A percentile compares a stretch with the other conserved stretches of the same genome.
phyloP scores from a whole-genome alignment of 371 early-diverging fungal species.

The Lichtheimia corymbifera region DNA sequence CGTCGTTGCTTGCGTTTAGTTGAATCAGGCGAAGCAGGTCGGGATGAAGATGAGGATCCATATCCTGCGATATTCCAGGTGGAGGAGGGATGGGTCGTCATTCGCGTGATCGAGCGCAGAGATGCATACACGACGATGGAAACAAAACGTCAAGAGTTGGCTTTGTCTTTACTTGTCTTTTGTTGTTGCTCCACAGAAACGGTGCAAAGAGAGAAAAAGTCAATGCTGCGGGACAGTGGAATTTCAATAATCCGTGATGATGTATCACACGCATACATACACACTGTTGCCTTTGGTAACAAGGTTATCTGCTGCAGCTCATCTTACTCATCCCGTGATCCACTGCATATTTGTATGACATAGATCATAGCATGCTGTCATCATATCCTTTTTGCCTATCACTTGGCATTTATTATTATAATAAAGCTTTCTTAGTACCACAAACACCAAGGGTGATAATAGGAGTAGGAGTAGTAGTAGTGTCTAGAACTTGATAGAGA shows the following conservation, averaged over 20 bases:
- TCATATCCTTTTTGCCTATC: too few species aligned
- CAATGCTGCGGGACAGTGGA: background rate
- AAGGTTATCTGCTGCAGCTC: too few species aligned
- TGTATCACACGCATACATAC: too few species aligned
- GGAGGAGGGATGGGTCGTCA: slow-evolving; percentile 46
- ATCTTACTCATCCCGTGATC: too few species aligned
- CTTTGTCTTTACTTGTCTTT: background rate
- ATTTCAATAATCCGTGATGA: background rate
- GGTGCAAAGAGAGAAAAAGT: background rate
- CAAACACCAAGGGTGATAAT: too few species aligned
- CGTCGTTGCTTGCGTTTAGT: slow-evolving; percentile 9
- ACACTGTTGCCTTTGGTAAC: too few species aligned
- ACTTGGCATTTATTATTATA: too few species aligned
- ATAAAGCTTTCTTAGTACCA: too few species aligned
- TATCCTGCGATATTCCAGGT: slow-evolving; percentile 34
- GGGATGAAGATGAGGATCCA: slow-evolving; percentile 28
- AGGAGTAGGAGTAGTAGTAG: too few species aligned
- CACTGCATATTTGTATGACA: too few species aligned
- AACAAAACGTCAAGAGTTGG: slow-evolving; percentile 3
- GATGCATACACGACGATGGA: slow-evolving; percentile 20
- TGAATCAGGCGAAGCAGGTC: slow-evolving; percentile 5
- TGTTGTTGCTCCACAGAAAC: background rate
- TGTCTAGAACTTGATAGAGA: too few species aligned
- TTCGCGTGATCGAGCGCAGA: slow-evolving; percentile 26
- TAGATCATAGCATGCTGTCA: too few species aligned